Conservation (phyloP, 1,284 basidiomycete species). For the Pulveroboletus sp. region DNA sequence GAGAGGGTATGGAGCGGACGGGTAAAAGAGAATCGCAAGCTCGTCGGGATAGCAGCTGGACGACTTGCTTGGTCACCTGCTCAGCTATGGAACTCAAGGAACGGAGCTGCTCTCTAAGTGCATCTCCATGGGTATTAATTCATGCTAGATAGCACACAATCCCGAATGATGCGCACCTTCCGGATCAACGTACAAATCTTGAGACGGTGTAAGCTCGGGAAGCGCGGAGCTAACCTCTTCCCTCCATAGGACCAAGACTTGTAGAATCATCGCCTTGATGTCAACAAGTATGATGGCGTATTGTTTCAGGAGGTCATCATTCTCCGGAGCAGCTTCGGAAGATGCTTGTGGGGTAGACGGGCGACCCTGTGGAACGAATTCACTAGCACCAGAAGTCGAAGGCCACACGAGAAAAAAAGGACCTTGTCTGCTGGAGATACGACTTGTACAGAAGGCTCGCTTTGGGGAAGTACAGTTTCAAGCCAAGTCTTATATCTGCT, state of each 20-base stretch:
- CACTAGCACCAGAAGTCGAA: not conserved
- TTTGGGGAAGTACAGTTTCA: slow-evolving; percentile 45
- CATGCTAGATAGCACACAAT: not conserved
- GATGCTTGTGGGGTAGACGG: slow-evolving; percentile 52
- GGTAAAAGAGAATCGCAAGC: slow-evolving; percentile 85
- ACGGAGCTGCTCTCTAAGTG: slow-evolving; percentile 55
- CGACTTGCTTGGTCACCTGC: slow-evolving; percentile 63
- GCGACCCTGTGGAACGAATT: slow-evolving; percentile 36
- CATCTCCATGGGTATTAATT: slow-evolving; percentile 43
- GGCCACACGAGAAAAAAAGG: not conserved
- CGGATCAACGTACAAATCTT: slow-evolving; percentile 42
- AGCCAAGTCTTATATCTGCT: slow-evolving; percentile 80
- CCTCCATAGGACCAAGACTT: slow-evolving; percentile 58
- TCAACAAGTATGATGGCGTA: slow-evolving; percentile 67
- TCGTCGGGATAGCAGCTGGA: slow-evolving; percentile 73
- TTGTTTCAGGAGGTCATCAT: slow-evolving; percentile 66
- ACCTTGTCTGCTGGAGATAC: slow-evolving; percentile 36
- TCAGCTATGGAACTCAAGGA: slow-evolving; percentile 50
- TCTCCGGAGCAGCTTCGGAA: slow-evolving; percentile 54
- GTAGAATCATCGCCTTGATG: slow-evolving; percentile 54
- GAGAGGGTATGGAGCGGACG: slow-evolving; percentile 85
- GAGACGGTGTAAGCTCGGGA: slow-evolving; percentile 38
- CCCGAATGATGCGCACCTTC: slow-evolving; percentile 48
- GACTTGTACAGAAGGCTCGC: slow-evolving; percentile 37
- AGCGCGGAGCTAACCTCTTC: slow-evolving; percentile 67